phyloP scores from a whole-genome alignment of 2,329 filamentous ascomycete genomes.

The Xylaria sp. region DNA sequence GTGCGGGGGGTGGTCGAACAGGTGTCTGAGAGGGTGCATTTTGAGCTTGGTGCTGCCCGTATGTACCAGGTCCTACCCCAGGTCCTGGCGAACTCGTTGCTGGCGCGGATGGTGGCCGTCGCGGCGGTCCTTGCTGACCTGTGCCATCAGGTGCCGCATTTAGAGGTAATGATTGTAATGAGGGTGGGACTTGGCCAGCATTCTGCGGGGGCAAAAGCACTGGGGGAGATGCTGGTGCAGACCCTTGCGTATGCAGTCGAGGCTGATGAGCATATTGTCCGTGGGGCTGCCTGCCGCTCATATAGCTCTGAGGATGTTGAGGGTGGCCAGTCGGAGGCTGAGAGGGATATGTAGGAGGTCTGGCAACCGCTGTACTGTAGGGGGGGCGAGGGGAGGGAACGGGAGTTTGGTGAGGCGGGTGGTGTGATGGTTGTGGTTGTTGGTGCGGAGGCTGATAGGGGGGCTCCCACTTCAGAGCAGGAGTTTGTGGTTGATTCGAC shows the following conservation, averaged over 20 bases:
- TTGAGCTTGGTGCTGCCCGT: slow-evolving; percentile 24
- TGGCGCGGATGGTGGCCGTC: slow-evolving; percentile 21
- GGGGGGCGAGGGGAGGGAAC: slow-evolving; percentile 36
- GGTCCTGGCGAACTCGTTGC: slow-evolving; percentile 15
- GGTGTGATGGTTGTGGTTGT: slow-evolving; percentile 32
- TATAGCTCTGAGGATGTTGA: slow-evolving; percentile 32
- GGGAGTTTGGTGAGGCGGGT: slow-evolving; percentile 37
- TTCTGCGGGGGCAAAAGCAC: slow-evolving; percentile 38
- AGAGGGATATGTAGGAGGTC: slow-evolving; percentile 33
- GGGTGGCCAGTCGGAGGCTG: slow-evolving; percentile 27
- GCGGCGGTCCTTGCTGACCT: slow-evolving; percentile 29
- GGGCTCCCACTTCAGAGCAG: slow-evolving; percentile 46
- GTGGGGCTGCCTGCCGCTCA: slow-evolving; percentile 25
- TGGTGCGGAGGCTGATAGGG: slow-evolving; percentile 41
- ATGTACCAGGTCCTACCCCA: slow-evolving; percentile 19
- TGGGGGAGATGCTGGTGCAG: slow-evolving; percentile 32
- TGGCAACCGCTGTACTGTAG: slow-evolving; percentile 30
- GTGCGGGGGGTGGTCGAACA: slow-evolving; percentile 26
- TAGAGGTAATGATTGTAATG: slow-evolving; percentile 33
- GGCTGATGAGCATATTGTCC: slow-evolving; percentile 35
- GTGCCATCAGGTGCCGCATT: slow-evolving; percentile 37
- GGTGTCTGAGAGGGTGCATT: slow-evolving; percentile 28
- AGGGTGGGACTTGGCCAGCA: slow-evolving; percentile 35
- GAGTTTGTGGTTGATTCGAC: slow-evolving; percentile 32
- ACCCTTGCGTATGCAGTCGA: slow-evolving; percentile 40